Evolutionary conservation across 2,329 filamentous ascomycete genomes (phyloP).

Genomic region (Amphichorda felina): DNA sequence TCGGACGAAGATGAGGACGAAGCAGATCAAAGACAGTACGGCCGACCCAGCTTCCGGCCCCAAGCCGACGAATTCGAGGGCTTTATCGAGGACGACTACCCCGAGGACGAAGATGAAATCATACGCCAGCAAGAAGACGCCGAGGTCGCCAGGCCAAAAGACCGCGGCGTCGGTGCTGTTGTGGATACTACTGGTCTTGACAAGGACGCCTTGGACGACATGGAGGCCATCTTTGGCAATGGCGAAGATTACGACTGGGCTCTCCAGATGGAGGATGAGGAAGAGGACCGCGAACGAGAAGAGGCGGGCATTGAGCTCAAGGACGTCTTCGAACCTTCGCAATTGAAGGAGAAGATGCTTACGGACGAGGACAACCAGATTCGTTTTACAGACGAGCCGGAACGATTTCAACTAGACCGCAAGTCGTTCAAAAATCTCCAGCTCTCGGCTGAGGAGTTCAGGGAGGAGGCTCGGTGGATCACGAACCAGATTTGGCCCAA

Average conservation of each 20-base stretch:
- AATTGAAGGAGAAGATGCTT: slow-evolving; percentile 85
- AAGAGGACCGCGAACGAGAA: slow-evolving; percentile 65
- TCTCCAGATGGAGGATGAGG: slow-evolving; percentile 75
- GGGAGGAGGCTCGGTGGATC: slow-evolving; percentile 87
- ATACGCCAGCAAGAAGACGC: slow-evolving; percentile 71
- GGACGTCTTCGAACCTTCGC: slow-evolving; percentile 95
- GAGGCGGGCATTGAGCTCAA: slow-evolving; percentile 86
- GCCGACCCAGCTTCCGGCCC: slow-evolving; percentile 41
- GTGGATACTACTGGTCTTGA: slow-evolving; percentile 78
- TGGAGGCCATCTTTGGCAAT: slow-evolving; percentile 91
- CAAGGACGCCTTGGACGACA: slow-evolving; percentile 87
- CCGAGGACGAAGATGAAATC: slow-evolving; percentile 71
- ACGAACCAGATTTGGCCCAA: slow-evolving; percentile 81
- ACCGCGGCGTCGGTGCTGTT: slow-evolving; percentile 57
- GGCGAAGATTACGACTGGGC: slow-evolving; percentile 96
- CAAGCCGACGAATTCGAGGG: slow-evolving; percentile 76
- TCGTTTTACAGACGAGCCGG: slow-evolving; percentile 77
- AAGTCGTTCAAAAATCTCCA: slow-evolving; percentile 77
- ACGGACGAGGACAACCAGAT: slow-evolving; percentile 94
- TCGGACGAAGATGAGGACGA: slow-evolving; percentile 83
- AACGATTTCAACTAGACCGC: slow-evolving; percentile 86
- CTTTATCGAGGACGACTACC: slow-evolving; percentile 95
- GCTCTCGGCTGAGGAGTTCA: slow-evolving; percentile 72
- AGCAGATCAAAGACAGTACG: slow-evolving; percentile 39
- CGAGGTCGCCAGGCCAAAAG: slow-evolving; percentile 73